Evolutionary conservation across 192 early-diverging fungal species (phyloP).

Genomic region (Ambispora gerdemannii): DNA sequence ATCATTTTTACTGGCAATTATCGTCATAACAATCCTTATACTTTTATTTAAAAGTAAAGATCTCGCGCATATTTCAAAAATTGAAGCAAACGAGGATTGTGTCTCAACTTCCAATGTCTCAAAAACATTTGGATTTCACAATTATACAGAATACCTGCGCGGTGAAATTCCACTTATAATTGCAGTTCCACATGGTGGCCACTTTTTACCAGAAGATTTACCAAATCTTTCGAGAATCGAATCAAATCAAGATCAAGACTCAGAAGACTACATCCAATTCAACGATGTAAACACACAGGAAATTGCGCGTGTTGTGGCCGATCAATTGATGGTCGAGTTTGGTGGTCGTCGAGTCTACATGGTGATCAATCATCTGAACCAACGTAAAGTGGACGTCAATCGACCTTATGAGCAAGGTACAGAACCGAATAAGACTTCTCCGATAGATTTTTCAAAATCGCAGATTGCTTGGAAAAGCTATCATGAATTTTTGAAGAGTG

Average conservation of each 20-base stretch:
- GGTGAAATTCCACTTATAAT: conserved; percentile 14
- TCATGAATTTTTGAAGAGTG: conserved; percentile 17
- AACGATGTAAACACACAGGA: conserved; percentile 16
- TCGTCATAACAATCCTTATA: background rate
- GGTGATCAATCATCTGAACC: background rate
- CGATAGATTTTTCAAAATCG: background rate
- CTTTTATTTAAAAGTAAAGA: background rate
- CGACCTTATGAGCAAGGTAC: conserved; percentile 11
- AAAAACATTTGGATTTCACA: background rate
- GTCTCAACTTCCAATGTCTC: background rate
- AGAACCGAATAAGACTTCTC: background rate
- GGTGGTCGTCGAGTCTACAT: background rate
- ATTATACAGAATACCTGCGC: conserved; percentile 4
- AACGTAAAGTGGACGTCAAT: background rate
- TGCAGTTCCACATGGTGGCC: conserved; percentile 1
- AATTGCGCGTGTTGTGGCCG: background rate
- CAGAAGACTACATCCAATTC: too few relatives aligned
- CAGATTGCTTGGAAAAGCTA: conserved; percentile 8
- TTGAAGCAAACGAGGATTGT: too few relatives aligned
- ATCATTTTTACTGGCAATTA: background rate
- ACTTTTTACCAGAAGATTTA: background rate
- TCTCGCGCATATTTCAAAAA: background rate
- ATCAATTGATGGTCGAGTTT: background rate
- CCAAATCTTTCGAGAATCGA: background rate
- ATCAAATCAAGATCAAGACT: background rate